Evolutionary conservation across 139 green algal genomes (phyloP).

Genomic region (Chlorella sorokiniana): DNA sequence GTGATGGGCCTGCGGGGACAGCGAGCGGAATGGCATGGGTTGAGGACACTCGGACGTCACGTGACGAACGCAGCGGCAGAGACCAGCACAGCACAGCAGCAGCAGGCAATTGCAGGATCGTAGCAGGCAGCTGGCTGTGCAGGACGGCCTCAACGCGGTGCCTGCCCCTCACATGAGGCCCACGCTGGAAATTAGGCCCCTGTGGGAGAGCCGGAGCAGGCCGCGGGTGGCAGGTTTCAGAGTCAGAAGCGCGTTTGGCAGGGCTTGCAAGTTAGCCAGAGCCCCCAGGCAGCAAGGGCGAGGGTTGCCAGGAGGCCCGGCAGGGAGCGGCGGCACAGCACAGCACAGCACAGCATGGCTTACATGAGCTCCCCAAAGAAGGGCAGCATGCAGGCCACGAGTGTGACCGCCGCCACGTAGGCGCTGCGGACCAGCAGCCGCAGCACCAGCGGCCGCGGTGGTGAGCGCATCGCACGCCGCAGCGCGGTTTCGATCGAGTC

Average conservation of each 20-base stretch:
- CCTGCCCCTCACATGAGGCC: slow-evolving; percentile 12
- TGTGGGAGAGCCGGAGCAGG: not conserved
- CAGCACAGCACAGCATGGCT: not conserved
- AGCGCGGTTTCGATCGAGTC: slow-evolving; percentile 3
- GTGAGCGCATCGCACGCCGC: not conserved
- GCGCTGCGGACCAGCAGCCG: slow-evolving; percentile 45
- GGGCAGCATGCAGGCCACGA: slow-evolving; percentile 59
- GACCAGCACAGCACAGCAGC: too few species aligned
- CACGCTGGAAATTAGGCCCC: slow-evolving; percentile 15
- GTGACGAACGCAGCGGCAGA: too few species aligned
- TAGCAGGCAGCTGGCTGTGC: not conserved
- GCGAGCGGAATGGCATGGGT: too few species aligned
- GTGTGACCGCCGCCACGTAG: slow-evolving; percentile 51
- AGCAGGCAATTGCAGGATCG: too few species aligned
- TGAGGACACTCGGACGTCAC: too few species aligned
- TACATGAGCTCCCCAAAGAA: slow-evolving; percentile 67
- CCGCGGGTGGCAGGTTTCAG: not conserved
- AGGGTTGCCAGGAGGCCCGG: not conserved
- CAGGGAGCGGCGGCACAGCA: not conserved
- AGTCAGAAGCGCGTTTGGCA: not conserved
- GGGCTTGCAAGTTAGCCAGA: not conserved
- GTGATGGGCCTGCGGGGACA: slow-evolving; percentile 45
- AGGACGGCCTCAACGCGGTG: not conserved
- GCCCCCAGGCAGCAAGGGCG: not conserved
- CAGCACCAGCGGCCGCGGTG: slow-evolving; percentile 28